Evolutionary conservation across 2,329 filamentous ascomycete species (phyloP).

Genomic region (Harringtonia lauricola): DNA sequence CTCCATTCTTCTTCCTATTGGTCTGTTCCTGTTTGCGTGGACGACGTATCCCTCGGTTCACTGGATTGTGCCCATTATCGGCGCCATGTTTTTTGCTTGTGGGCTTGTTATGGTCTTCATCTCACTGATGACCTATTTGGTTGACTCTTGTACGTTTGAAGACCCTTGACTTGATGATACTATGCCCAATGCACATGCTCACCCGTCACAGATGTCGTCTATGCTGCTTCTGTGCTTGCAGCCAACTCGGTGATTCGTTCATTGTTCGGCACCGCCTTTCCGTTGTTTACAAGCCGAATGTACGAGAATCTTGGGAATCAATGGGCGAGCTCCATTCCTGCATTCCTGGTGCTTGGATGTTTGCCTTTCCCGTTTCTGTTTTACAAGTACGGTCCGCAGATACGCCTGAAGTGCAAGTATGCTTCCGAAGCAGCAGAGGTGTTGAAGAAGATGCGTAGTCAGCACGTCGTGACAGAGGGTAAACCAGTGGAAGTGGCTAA

Average conservation of each 20-base stretch:
- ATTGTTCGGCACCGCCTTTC: constrained; percentile 60
- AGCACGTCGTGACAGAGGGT: too few relatives aligned
- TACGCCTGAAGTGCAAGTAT: constrained; percentile 59
- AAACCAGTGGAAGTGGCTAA: too few relatives aligned
- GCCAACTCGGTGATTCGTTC: constrained; percentile 61
- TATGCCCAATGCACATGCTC: background rate
- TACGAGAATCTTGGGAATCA: constrained; percentile 53
- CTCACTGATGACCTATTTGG: constrained; percentile 52
- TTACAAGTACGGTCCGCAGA: constrained; percentile 55
- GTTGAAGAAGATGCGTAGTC: background rate
- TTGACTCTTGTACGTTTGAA: constrained; percentile 37
- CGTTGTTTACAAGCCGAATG: constrained; percentile 54
- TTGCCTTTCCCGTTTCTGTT: constrained; percentile 66
- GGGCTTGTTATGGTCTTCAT: constrained; percentile 53
- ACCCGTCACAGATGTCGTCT: constrained; percentile 52
- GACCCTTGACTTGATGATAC: too few relatives aligned
- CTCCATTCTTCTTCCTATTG: constrained; percentile 46
- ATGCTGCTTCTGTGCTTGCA: constrained; percentile 62
- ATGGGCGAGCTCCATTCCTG: constrained; percentile 64
- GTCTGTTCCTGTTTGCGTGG: constrained; percentile 61
- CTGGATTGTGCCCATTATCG: constrained; percentile 23
- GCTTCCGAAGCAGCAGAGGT: constrained; percentile 54
- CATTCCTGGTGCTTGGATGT: constrained; percentile 60
- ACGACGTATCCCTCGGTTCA: constrained; percentile 36
- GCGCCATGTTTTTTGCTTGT: constrained; percentile 22